Evolutionary conservation across 495 filamentous ascomycete genomes (phyloP), one percentile per base, ranked within the genome.

Genomic region (Xylaria venustula): DNA sequence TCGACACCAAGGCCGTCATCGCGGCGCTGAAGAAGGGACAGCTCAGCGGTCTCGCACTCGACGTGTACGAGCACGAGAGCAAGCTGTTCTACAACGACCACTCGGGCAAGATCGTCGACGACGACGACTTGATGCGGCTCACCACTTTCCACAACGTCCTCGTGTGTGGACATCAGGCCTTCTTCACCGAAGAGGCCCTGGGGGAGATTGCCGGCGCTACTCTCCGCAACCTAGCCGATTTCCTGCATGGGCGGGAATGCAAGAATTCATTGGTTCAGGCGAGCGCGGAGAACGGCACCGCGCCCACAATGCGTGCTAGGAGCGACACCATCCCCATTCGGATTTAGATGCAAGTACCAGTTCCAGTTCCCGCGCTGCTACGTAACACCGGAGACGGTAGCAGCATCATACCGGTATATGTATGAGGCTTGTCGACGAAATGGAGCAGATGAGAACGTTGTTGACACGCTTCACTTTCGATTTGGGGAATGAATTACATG

Each of bases 111-210:
- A 87, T 90, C 63, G 88, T 90, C 65, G 75, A 88, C 41, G 87
- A 90, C 63, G 87, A 90, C 65, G 79, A 83, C 47, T 67, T 90
- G 34, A 84, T 82, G 80, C 81, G 87, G n/a, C 66, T 90, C 58
- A 82, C 87, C 69, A 88, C 87, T 0, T 90, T 90, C 63, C 87
- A 82, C 46, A 90, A 90, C 59, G 87, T 89, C 6, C 64, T 90
- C 46, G 71, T 90, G 54, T 85, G 82, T 60, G 85, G 87, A 0
- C 87, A 90, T 62, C 87, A 90, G 74, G 87, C 83, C 1, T 90
- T 90, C 70, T 87, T 90, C 52, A 89, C 87, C 1, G 69, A 81
- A 22, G 87, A 90, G 71, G 87, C 87, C 3, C 66, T 90, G 45
- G 75, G 72, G 2, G 84, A 87, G 71, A 90, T 90, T 66, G 79